Base-by-base conservation (phyloP, 108 stramenopile species). In the Pseudonitzschia multiseries region DNA sequence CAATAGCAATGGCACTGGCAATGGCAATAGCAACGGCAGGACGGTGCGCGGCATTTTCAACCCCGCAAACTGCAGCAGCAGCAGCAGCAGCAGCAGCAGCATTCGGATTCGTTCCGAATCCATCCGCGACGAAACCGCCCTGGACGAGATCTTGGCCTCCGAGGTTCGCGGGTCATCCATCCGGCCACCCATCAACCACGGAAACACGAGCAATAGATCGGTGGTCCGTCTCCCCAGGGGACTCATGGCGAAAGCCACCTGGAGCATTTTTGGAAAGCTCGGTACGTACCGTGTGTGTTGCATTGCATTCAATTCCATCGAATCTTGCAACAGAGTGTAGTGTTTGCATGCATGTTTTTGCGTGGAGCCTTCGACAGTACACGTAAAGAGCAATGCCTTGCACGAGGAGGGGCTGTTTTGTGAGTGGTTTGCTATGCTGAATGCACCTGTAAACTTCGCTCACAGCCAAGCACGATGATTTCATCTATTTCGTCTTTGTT, bases 261-360 rank as follows among this genome's bases (percentile, higher is more conserved):
- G 79, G 79, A 80, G 54, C 31, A 17, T 68, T 6, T 80, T 80
- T 71, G 74, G 74, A 28, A 73, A 80, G 24, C 70, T 75, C 26
- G 79, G 69, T 70, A 70, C 52, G 70, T 69, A 29, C 12, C 4
- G 42, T 21, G 46, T 14, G 46, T 14, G 46, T 5, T 48, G 46
- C 18, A 36, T 2, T 36, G 36, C 36, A 36, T 36, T 2, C 36
- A 6, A 36, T 36, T 36, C 36, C 2, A 6, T 36, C 4, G 36
- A 36, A n/a, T n/a, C n/a, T 36, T 36, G 36, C 4, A 36, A 6
- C 2, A 6, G 36, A 36, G 46, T 48, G 46, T 10, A 18, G 13
- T 48, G 14, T 3, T 48, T n/a, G n/a, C n/a, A n/a, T n/a, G n/a
- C n/a, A n/a, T n/a, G n/a, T n/a, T n/a, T 48, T 2, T 14, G 4